Evolutionary conservation across 306 rosid genomes (phyloP), one percentile per base, ranked within the genome.

Genomic region (Betula pendula): DNA sequence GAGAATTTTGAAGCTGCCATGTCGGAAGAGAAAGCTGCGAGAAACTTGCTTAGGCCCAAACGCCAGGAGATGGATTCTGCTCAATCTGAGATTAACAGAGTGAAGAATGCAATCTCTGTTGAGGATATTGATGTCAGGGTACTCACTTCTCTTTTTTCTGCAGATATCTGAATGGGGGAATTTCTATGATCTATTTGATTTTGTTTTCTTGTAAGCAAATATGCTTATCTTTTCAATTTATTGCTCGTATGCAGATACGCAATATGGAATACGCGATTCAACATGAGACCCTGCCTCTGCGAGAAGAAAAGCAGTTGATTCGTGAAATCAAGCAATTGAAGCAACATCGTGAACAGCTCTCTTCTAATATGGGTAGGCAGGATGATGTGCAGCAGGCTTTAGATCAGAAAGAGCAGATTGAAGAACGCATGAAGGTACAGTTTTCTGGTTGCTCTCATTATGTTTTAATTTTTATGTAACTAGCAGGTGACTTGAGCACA

Each of bases 231-330:
- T 38, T 70, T 40, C 14, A 38, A 73, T 72, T 31, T 80, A 73
- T 81, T 75, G 63, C 68, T 74, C 74, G 8, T 75, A 71, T 51
- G 71, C 83, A 93, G 97, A 87, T 93, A 82, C 84, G 86, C 76
- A 85, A 84, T 82, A 84, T 90, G 86, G 94, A 93, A 80, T 88
- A 90, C 81, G 83, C 51, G 84, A 88, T 93, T 50, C 84, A 88
- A 75, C 97, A 93, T 81, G 98, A 89, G 82, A 93, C 98, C 38
- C 72, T 91, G 77, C 91, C 89, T 81, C 69, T 93, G 74, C 89
- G 85, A 71, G 93, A 93, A 80, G 98, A 93, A 87, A 93, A 90
- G 70, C 91, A 86, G 66, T 81, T 84, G 77, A 79, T 93, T 76
- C 94, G 88, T 68, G 94, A 90, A 81, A 93, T 93, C 74, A 86